These are phyloP conservation scores for Nyctanthes arbortristis DNA, from an alignment of 257 asterid genomes.

Conservation along the genomic window DNA sequence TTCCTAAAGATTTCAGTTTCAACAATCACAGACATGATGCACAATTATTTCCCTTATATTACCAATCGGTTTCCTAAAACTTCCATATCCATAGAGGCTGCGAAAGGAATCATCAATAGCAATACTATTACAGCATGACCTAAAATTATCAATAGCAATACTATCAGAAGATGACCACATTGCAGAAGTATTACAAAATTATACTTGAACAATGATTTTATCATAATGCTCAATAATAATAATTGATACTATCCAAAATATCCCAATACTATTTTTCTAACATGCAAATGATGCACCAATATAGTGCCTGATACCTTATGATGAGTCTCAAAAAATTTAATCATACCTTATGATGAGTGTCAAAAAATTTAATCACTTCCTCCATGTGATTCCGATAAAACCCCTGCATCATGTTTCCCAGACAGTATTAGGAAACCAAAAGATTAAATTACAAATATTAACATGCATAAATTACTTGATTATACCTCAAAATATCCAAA, in stretches of 20 bases:
- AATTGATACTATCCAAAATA: background rate
- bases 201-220: background rate
- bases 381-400: slow-evolving; percentile 97
- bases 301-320: slow-evolving; percentile 56
- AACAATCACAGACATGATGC: background rate
- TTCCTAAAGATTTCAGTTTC: background rate
- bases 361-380: slow-evolving; percentile 94
- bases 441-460: slow-evolving; percentile 14
- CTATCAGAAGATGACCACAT: background rate
- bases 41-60: no score
- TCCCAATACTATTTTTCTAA: background rate
- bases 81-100: background rate
- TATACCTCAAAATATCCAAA: slow-evolving; percentile 95
- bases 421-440: slow-evolving; percentile 23
- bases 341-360: slow-evolving; percentile 97
- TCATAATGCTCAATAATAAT: background rate
- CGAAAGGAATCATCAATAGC: background rate
- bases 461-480: background rate
- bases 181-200: background rate
- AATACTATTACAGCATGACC: background rate
- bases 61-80: no score
- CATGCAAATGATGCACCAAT: slow-evolving; percentile 11
- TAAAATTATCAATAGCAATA: background rate
- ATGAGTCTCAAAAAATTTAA: slow-evolving; percentile 93
- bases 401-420: slow-evolving; percentile 58